phyloP scores from a whole-genome alignment of 345 rosid species.

The Erucastrum elatum region DNA sequence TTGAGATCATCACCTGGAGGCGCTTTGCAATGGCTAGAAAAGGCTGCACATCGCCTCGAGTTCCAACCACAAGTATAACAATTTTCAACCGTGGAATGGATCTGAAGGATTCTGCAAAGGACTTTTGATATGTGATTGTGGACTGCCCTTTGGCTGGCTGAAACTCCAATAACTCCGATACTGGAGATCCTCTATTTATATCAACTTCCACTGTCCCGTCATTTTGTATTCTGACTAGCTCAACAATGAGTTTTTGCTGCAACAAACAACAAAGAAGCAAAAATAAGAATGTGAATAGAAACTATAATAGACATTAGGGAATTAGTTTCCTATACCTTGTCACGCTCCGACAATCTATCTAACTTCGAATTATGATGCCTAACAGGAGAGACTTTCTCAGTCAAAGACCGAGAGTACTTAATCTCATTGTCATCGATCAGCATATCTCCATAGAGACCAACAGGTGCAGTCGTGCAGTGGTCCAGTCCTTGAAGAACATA shows the following conservation, averaged over 20 bases:
- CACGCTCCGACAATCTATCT: conserved; percentile 73
- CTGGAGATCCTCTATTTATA: conserved; percentile 59
- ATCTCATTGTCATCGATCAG: conserved; percentile 51
- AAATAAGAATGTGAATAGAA: too few relatives aligned
- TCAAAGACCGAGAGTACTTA: conserved; percentile 62
- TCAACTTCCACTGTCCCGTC: conserved; percentile 97
- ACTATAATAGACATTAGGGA: background rate
- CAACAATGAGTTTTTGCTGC: conserved; percentile 81
- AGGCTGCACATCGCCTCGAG: conserved; percentile 98
- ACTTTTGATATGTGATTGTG: conserved; percentile 43
- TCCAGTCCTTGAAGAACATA: conserved; percentile 63
- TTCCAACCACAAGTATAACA: conserved; percentile 90
- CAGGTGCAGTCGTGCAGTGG: conserved; percentile 62
- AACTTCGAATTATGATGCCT: conserved; percentile 58
- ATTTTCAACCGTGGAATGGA: conserved; percentile 75
- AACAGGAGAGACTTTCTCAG: conserved; percentile 51
- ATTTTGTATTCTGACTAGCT: conserved; percentile 85
- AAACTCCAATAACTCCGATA: conserved; percentile 77
- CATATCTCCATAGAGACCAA: conserved; percentile 32
- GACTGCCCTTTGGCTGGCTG: conserved; percentile 54
- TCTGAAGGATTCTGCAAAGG: conserved; percentile 49
- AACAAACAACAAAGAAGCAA: conserved; percentile 5
- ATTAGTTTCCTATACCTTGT: conserved; percentile 59
- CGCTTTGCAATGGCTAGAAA: conserved; percentile 94
- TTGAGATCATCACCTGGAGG: conserved; percentile 67